Conservation (phyloP, 208 protist species). For the Wallacemonas sp. region DNA sequence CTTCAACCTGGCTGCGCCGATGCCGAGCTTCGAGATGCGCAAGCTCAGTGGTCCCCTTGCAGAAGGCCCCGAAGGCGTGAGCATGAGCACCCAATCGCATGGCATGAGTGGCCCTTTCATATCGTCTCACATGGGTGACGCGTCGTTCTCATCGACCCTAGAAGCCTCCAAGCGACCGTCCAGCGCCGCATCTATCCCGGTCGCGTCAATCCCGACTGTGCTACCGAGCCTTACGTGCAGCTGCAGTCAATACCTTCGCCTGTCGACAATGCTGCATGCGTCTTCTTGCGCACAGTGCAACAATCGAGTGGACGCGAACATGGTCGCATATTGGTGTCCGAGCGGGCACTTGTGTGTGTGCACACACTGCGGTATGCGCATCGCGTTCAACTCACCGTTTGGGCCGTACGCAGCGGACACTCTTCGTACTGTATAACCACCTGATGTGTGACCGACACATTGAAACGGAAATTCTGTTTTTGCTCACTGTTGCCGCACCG, state of each 20-base stretch:
- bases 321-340: conserved; percentile 47
- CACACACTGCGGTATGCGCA: conserved; percentile 22
- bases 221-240: conserved; percentile 41
- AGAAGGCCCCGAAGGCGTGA: neutral
- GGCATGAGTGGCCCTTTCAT: neutral
- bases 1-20: neutral
- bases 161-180: neutral
- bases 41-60: neutral
- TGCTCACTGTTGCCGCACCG: neutral
- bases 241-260: conserved; percentile 35
- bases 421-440: too few species aligned
- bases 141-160: neutral
- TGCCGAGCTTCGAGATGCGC: neutral
- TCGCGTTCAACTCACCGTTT: neutral
- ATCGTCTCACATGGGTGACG: neutral
- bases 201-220: neutral
- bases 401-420: neutral
- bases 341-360: conserved; percentile 41
- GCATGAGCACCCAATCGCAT: neutral
- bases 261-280: conserved; percentile 26
- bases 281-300: conserved; percentile 36
- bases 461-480: neutral
- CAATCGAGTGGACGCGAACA: conserved; percentile 12
- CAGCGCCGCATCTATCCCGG: neutral
- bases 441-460: neutral